These are phyloP conservation scores for Penicillium verrucosum DNA, from an alignment of 2,329 filamentous ascomycete genomes.

Conservation along the genomic window DNA sequence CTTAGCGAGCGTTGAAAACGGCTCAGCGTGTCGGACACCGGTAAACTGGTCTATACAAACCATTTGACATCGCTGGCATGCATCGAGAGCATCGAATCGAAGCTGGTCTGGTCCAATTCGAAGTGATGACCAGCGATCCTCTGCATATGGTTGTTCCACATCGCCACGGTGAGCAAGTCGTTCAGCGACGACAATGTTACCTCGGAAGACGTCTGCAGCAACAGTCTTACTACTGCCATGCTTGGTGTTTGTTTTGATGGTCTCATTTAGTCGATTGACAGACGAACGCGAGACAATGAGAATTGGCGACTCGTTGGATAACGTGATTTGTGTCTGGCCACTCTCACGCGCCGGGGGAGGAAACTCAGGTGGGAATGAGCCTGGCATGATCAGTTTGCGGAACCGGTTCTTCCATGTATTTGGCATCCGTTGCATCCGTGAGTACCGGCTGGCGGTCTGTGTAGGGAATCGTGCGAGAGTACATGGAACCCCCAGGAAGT, in stretches of 20 bases:
- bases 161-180: slow-evolving; percentile 44
- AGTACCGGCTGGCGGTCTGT: slow-evolving; percentile 62
- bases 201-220: slow-evolving; percentile 73
- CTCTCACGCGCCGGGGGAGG: slow-evolving; percentile 51
- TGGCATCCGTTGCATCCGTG: slow-evolving; percentile 65
- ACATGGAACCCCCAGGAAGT: slow-evolving; percentile 72
- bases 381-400: slow-evolving; percentile 44
- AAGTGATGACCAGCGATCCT: slow-evolving; percentile 73
- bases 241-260: slow-evolving; percentile 59
- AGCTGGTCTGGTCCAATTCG: slow-evolving; percentile 54
- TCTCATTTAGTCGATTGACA: slow-evolving; percentile 70
- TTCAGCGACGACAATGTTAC: slow-evolving; percentile 75
- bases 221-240: slow-evolving; percentile 58
- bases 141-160: slow-evolving; percentile 63
- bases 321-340: slow-evolving; percentile 56
- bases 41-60: slow-evolving; percentile 88
- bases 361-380: slow-evolving; percentile 51
- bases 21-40: slow-evolving; percentile 73
- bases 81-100: slow-evolving; percentile 64
- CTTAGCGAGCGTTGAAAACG: slow-evolving; percentile 83
- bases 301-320: slow-evolving; percentile 94
- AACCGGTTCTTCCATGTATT: slow-evolving; percentile 22
- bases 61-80: slow-evolving; percentile 92
- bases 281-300: slow-evolving; percentile 78
- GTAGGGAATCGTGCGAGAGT: slow-evolving; percentile 79